Evolutionary conservation across 441 rosid genomes (phyloP).

Genomic region (Populus hybrid): DNA sequence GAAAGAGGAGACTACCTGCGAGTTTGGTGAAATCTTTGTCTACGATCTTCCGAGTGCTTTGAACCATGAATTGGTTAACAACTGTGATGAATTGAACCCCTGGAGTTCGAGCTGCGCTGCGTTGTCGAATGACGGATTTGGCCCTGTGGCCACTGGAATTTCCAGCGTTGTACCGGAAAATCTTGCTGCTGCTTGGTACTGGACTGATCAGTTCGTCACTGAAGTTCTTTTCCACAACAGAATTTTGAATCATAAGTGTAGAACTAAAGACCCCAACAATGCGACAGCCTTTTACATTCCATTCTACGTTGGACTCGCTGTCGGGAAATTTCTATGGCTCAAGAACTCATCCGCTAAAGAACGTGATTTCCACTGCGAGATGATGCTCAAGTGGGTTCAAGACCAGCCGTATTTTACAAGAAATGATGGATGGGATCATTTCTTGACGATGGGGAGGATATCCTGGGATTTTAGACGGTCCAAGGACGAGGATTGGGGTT

Average conservation of each 20-base stretch:
- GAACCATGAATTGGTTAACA: conserved; percentile 51
- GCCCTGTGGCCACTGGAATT: conserved; percentile 49
- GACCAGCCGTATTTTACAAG: conserved; percentile 55
- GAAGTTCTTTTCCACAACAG: conserved; percentile 79
- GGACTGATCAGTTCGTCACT: conserved; percentile 86
- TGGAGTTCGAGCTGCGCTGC: conserved; percentile 88
- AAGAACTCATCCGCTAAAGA: conserved; percentile 45
- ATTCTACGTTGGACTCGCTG: conserved; percentile 88
- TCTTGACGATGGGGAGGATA: conserved; percentile 84
- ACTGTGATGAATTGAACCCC: conserved; percentile 71
- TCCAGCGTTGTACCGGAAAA: conserved; percentile 47
- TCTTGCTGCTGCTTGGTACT: conserved; percentile 71
- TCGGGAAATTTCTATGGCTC: conserved; percentile 72
- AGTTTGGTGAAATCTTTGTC: conserved; percentile 61
- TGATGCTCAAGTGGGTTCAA: conserved; percentile 59
- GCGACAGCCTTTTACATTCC: conserved; percentile 87
- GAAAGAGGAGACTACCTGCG: conserved; percentile 29
- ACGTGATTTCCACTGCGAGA: conserved; percentile 72
- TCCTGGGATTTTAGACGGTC: conserved; percentile 94
- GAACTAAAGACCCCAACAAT: conserved; percentile 57
- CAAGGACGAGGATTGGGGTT: conserved; percentile 80
- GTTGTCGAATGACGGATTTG: conserved; percentile 64
- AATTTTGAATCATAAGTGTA: conserved; percentile 63
- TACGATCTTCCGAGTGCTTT: conserved; percentile 66
- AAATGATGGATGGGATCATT: conserved; percentile 93